Percentiles rank a stretch among this genome's conserved stretches.
Conservation (phyloP, 2,329 filamentous ascomycete species). For the Epichloe coenophiala region DNA sequence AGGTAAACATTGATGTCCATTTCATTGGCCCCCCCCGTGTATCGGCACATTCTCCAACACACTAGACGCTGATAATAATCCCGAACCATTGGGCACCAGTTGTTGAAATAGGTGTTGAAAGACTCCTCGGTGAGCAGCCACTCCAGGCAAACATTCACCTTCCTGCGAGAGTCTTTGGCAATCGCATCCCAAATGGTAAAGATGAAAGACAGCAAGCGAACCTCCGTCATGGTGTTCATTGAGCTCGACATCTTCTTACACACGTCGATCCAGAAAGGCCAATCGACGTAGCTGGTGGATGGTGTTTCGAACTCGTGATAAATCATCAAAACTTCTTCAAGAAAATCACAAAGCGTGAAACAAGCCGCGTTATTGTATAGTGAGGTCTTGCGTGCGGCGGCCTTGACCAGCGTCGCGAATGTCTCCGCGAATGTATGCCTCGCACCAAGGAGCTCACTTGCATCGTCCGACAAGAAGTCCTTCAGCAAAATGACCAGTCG, state of each 20-base stretch:
- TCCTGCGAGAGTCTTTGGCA: constrained; percentile 50
- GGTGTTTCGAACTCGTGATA: constrained; percentile 34
- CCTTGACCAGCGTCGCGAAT: constrained; percentile 61
- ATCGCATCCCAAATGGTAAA: constrained; percentile 70
- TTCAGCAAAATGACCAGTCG: constrained; percentile 69
- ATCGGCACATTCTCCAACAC: constrained; percentile 78
- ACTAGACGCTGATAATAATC: constrained; percentile 84
- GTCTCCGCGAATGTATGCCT: constrained; percentile 63
- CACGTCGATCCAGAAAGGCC: constrained; percentile 75
- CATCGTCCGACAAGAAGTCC: constrained; percentile 52
- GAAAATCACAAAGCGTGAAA: constrained; percentile 81
- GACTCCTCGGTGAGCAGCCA: constrained; percentile 63
- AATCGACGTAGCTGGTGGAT: constrained; percentile 48
- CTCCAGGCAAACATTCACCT: constrained; percentile 54
- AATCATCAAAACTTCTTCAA: constrained; percentile 67
- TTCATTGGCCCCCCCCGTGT: constrained; percentile 49
- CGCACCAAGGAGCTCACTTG: constrained; percentile 24
- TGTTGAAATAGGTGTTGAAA: constrained; percentile 75
- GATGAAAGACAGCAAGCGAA: constrained; percentile 69
- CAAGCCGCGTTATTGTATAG: constrained; percentile 73
- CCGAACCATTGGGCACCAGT: constrained; percentile 92
- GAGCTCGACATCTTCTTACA: constrained; percentile 68
- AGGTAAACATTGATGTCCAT: constrained; percentile 59
- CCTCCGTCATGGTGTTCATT: constrained; percentile 80
- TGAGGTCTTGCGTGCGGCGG: constrained; percentile 61